Base-by-base conservation (phyloP, 2,329 filamentous ascomycete genomes). In the Pseudogymnoascus destructans region DNA sequence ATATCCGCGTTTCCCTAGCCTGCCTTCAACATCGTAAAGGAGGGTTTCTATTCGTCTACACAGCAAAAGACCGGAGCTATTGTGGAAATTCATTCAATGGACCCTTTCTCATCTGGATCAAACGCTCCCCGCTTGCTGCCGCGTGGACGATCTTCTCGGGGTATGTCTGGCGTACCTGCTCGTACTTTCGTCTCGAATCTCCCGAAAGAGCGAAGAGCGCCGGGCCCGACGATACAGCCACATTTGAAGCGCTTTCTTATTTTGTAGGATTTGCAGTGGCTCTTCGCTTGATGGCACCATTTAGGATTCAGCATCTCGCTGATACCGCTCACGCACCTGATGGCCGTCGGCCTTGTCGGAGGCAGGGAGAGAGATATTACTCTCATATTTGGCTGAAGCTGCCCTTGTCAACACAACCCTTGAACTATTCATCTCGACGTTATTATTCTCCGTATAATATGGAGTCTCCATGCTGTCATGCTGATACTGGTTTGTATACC, bases 241-340 rank as follows among this genome's bases (percentile, higher is more conserved):
- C 46, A 49, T 15, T 25, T 52, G 46, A 17, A 52, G 46, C 46
- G 46, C 25, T 30, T 52, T 52, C 25, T 52, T 52, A 52, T 52
- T 52, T 52, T 30, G 46, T 52, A 52, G n/a, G 23, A 52, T 52
- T 52, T 52, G 9, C 23, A 30, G 23, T 52, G 46, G 15, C 25
- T 52, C 46, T 52, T 52, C 46, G 46, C 46, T 52, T 52, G 46
- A 52, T 52, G 46, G 46, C 46, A 30, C 46, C 46, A 52, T 52
- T 52, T 52, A 15, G 25, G 46, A 52, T 19, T 13, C 46, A 32
- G 25, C 9, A 5, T 32, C 11, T 17, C 15, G 46, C 25, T 32
- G 25, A 32, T 52, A 52, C 46, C 25, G 10, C 46, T 52, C 25
- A 52, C 46, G 6, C 46, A 32, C 19, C 46, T 52, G 25, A 52